Evolutionary conservation across 306 rosid species (phyloP).

Genomic region (Begonia fuchsioides): DNA sequence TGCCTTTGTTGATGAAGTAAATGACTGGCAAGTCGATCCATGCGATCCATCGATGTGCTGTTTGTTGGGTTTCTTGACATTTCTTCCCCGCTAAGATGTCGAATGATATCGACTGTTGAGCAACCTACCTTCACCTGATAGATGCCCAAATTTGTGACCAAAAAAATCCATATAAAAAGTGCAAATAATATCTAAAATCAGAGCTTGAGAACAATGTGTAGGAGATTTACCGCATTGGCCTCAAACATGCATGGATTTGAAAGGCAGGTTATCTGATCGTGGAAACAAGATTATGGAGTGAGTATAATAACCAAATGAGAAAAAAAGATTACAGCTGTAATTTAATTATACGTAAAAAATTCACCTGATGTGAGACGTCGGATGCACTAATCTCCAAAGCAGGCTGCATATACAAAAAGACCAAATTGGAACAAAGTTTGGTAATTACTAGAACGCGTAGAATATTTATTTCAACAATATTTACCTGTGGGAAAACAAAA

Average conservation of each 20-base stretch:
- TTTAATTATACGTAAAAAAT: too few species aligned
- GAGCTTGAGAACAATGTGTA: too few species aligned
- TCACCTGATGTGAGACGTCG: slow-evolving; percentile 62
- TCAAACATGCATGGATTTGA: slow-evolving; percentile 76
- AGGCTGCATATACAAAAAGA: slow-evolving; percentile 41
- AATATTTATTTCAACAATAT: slow-evolving; percentile 7
- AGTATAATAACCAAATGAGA: neutral
- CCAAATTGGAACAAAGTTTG: too few species aligned
- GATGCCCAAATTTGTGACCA: slow-evolving; percentile 15
- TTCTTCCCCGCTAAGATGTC: slow-evolving; percentile 89
- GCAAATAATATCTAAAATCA: neutral
- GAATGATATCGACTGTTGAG: slow-evolving; percentile 77
- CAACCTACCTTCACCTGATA: slow-evolving; percentile 79
- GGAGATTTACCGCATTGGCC: slow-evolving; percentile 59
- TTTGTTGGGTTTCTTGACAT: slow-evolving; percentile 53
- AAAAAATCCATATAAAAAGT: too few species aligned
- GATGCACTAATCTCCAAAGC: slow-evolving; percentile 50
- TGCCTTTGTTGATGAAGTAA: slow-evolving; percentile 68
- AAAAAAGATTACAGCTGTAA: too few species aligned
- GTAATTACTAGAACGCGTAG: too few species aligned
- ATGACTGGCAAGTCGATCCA: slow-evolving; percentile 72
- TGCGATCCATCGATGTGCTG: slow-evolving; percentile 56
- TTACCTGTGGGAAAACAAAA: slow-evolving; percentile 87
- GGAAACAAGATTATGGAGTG: slow-evolving; percentile 1
- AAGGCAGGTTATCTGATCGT: slow-evolving; percentile 55